Evolutionary conservation across 768 basidiomycete species (phyloP), one percentile per base, ranked within the genome.

Genomic region (Rhodotorula graminis): DNA sequence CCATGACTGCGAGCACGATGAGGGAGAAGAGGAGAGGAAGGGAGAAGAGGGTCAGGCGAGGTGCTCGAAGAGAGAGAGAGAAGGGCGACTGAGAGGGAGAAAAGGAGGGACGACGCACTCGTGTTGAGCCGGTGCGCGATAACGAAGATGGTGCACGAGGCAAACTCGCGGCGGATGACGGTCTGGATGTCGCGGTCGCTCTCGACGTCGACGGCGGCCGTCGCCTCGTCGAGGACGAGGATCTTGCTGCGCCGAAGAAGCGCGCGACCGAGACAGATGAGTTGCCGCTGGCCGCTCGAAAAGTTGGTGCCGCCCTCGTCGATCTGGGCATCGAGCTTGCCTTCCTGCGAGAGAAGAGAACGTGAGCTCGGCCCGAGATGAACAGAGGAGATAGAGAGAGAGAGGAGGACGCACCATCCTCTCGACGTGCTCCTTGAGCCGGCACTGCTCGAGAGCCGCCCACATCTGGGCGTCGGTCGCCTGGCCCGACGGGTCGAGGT

Each of bases 171-270:
- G 73, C 86, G 85, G 53, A 90, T 89, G 14, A 88, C 88, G 18
- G 61, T 82, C 78, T 89, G 88, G 29, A 89, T 77, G 75, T 85
- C 85, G 5, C 85, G 81, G 75, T 89, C 88, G 15, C 86, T 87
- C 73, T 87, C 87, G 11, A 85, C 85, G 71, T 88, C 87, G 64
- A 88, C 60, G 27, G 60, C 60, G 18, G 44, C 76, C 77, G 74
- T 77, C 87, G 89, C 91, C 86, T 97, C 94, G 78, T 96, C 94
- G n/a, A 97, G 83, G 1, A 96, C 91, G 12, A 97, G 84, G 50
- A 96, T 89, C 81, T 89, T 93, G 27, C 90, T 87, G 87, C 89
- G 42, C 14, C 70, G 49, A 40, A 71, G 44, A 27, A 75, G 62
- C 60, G 73, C 61, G 64, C 70, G 68, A 61, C 93, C 90, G 78